Evolutionary conservation across 225 moss, liverwort and hornwort genomes (phyloP).

Genomic region (Polytrichum formosum): DNA sequence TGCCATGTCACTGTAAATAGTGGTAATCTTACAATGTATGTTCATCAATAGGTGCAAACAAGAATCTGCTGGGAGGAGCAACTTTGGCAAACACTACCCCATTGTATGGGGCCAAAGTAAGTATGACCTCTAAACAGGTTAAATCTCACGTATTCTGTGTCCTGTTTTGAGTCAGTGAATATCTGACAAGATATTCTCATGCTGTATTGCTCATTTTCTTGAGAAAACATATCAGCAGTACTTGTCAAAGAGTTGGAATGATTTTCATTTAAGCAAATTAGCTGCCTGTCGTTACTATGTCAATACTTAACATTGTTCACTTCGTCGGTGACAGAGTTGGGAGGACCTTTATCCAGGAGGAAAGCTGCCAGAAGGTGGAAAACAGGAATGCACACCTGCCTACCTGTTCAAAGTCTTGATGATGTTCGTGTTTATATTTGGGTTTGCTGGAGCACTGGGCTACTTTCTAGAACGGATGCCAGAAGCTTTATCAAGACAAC

Average conservation of each 20-base stretch:
- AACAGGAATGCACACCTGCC: slow-evolving; percentile 50
- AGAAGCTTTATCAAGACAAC: slow-evolving; percentile 35
- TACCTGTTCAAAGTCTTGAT: slow-evolving; percentile 41
- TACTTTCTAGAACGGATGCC: slow-evolving; percentile 60
- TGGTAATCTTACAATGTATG: slow-evolving; percentile 7
- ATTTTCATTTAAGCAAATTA: background rate
- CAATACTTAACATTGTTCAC: background rate
- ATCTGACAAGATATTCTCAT: background rate
- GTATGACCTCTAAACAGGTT: slow-evolving; percentile 2
- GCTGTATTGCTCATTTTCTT: background rate
- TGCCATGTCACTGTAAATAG: background rate
- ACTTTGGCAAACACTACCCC: slow-evolving; percentile 11
- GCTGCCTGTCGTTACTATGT: background rate
- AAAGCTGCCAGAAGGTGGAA: slow-evolving; percentile 56
- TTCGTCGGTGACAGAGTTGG: slow-evolving; percentile 26
- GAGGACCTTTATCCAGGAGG: slow-evolving; percentile 59
- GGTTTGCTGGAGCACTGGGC: slow-evolving; percentile 44
- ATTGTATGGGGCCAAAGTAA: slow-evolving; percentile 15
- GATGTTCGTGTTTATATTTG: slow-evolving; percentile 47
- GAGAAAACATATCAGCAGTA: background rate
- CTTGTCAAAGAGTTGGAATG: background rate
- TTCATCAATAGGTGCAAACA: slow-evolving; percentile 29
- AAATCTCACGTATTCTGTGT: background rate
- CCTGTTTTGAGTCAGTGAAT: background rate
- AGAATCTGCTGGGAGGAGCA: slow-evolving; percentile 27